These are phyloP conservation scores for Juglanconis sp. DNA, from an alignment of 2,329 filamentous ascomycete species.

Conservation along the genomic window DNA sequence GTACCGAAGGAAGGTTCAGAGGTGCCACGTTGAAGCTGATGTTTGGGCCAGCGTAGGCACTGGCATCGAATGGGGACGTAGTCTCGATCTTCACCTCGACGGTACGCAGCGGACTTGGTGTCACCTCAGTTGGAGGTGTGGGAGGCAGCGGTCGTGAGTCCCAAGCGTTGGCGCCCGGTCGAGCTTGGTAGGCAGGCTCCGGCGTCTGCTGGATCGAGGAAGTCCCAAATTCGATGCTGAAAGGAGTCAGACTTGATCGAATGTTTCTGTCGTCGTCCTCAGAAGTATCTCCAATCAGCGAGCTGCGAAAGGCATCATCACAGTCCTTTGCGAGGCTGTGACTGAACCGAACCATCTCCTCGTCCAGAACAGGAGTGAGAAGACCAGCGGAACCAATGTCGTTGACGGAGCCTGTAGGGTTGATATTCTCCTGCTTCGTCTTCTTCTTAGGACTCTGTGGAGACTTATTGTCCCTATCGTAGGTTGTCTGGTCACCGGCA, in stretches of 20 bases:
- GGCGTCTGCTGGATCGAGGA: slow-evolving; percentile 16
- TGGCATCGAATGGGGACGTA: background rate
- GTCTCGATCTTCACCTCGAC: slow-evolving; percentile 11
- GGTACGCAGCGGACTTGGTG: slow-evolving; percentile 19
- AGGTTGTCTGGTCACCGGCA: slow-evolving; percentile 26
- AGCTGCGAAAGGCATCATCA: slow-evolving; percentile 85
- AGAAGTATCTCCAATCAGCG: slow-evolving; percentile 36
- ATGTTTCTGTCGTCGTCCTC: slow-evolving; percentile 19
- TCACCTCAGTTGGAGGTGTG: slow-evolving; percentile 35
- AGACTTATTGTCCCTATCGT: slow-evolving; percentile 23
- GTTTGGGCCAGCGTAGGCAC: background rate
- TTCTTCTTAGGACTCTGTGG: slow-evolving; percentile 22
- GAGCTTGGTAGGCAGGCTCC: slow-evolving; percentile 6
- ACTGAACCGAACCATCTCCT: slow-evolving; percentile 81
- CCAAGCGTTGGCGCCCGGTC: slow-evolving; percentile 30
- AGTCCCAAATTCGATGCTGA: slow-evolving; percentile 39
- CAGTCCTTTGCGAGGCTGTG: slow-evolving; percentile 84
- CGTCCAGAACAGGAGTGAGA: slow-evolving; percentile 45
- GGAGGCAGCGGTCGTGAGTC: slow-evolving; percentile 51
- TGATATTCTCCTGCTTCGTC: slow-evolving; percentile 3
- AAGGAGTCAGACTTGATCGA: slow-evolving; percentile 35
- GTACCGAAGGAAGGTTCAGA: slow-evolving; percentile 9
- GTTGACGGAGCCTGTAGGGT: slow-evolving; percentile 8
- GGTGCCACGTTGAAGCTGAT: slow-evolving; percentile 7
- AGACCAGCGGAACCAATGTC: background rate